Percentiles rank a stretch among this genome's conserved stretches.
phyloP scores from a whole-genome alignment of 306 rosid species.

The Alnus glutinosa region DNA sequence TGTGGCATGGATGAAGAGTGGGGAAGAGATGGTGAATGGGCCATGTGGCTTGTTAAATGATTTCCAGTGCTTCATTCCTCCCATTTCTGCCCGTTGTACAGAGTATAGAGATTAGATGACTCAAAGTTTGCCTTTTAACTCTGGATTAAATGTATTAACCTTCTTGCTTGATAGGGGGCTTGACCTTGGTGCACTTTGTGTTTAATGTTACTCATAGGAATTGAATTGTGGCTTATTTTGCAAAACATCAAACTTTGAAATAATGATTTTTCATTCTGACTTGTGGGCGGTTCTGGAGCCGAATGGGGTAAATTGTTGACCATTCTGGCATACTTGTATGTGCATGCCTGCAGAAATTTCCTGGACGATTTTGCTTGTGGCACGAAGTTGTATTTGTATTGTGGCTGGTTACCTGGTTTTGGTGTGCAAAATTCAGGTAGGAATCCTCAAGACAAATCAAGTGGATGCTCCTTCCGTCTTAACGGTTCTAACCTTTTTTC shows the following conservation, averaged over 20 bases:
- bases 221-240: neutral
- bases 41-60: conserved; percentile 41
- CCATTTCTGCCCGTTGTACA: conserved; percentile 63
- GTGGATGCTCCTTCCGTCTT: too few species aligned
- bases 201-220: neutral
- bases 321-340: neutral
- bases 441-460: too few species aligned
- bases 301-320: neutral
- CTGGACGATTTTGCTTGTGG: neutral
- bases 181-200: neutral
- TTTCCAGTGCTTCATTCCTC: conserved; percentile 43
- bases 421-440: neutral
- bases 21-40: conserved; percentile 41
- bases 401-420: neutral
- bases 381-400: neutral
- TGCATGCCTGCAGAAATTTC: neutral
- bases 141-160: conserved; percentile 8
- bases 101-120: conserved; percentile 53
- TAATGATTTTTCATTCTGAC: neutral
- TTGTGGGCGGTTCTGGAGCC: neutral
- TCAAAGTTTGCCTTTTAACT: conserved; percentile 21
- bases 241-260: neutral
- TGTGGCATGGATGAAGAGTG: conserved; percentile 51
- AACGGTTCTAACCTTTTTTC: too few species aligned
- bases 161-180: neutral